Conservation (phyloP, 257 asterid genomes). For the Nicotiana noctiflora region DNA sequence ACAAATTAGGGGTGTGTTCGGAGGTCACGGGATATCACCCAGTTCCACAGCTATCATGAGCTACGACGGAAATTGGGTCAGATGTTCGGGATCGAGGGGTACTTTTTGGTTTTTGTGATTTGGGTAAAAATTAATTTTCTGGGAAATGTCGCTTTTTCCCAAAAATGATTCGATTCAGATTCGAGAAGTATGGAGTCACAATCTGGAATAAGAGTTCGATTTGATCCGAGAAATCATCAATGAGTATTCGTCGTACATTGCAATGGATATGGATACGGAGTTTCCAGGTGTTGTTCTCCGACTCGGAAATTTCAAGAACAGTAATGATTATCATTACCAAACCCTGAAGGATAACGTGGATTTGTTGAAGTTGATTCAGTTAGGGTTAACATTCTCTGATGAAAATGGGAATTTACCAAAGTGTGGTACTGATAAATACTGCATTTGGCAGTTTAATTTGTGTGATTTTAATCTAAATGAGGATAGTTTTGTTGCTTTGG, state of each 20-base stretch:
- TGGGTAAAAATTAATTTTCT: background rate
- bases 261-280: conserved; percentile 89
- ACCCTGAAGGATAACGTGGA: conserved; percentile 66
- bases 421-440: conserved; percentile 55
- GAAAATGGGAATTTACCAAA: conserved; percentile 64
- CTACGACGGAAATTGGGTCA: no score
- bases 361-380: conserved; percentile 60
- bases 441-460: conserved; percentile 75
- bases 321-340: conserved; percentile 51
- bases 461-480: conserved; percentile 57
- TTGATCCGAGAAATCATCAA: conserved; percentile 57
- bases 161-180: conserved; percentile 57
- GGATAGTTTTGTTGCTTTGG: no score
- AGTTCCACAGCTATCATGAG: no score
- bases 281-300: conserved; percentile 61
- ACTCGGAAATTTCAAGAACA: conserved; percentile 51
- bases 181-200: conserved; percentile 72
- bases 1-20: no score
- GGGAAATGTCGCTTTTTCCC: conserved; percentile 55
- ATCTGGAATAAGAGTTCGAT: conserved; percentile 58
- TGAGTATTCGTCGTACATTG: conserved; percentile 53
- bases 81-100: no score
- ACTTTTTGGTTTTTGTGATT: background rate
- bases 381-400: conserved; percentile 64
- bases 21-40: no score